phyloP scores from a whole-genome alignment of 2,329 filamentous ascomycete species.

The Daldinia sp. region DNA sequence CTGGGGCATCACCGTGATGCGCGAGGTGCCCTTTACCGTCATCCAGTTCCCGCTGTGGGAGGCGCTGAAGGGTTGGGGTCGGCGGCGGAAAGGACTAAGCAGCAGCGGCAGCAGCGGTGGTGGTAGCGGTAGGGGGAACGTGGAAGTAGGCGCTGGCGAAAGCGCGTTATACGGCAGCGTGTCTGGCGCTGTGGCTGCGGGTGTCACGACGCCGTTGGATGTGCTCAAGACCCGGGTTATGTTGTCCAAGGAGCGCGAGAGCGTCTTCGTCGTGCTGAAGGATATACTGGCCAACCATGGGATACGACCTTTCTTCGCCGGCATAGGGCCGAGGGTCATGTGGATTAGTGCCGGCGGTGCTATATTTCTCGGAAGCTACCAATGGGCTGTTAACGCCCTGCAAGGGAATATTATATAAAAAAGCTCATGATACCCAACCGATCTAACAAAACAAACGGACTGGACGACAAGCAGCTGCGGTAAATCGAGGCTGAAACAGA shows the following conservation, averaged over 20 bases:
- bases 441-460: background rate
- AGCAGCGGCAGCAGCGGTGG: slow-evolving; percentile 21
- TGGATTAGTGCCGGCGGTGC: slow-evolving; percentile 97
- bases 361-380: slow-evolving; percentile 94
- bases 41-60: slow-evolving; percentile 99
- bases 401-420: slow-evolving; percentile 53
- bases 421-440: slow-evolving; percentile 11
- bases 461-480: slow-evolving; percentile 4
- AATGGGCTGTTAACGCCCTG: slow-evolving; percentile 84
- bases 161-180: slow-evolving; percentile 87
- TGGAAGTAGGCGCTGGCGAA: slow-evolving; percentile 75
- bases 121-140: slow-evolving; percentile 30
- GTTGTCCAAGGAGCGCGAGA: slow-evolving; percentile 78
- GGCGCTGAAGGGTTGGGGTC: slow-evolving; percentile 81
- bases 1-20: slow-evolving; percentile 90
- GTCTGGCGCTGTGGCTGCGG: slow-evolving; percentile 87
- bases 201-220: slow-evolving; percentile 90
- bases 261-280: slow-evolving; percentile 69
- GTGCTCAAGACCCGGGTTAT: slow-evolving; percentile 98
- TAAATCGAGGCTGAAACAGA: slow-evolving; percentile 10
- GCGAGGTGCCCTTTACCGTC: slow-evolving; percentile 96
- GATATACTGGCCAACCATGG: slow-evolving; percentile 75
- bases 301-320: slow-evolving; percentile 77
- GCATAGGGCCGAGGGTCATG: slow-evolving; percentile 83
- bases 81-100: slow-evolving; percentile 53